Percentiles rank a stretch among this genome's conserved stretches.
Conservation (phyloP, 352 stramenopile species). For the Pythium phragmitis region DNA sequence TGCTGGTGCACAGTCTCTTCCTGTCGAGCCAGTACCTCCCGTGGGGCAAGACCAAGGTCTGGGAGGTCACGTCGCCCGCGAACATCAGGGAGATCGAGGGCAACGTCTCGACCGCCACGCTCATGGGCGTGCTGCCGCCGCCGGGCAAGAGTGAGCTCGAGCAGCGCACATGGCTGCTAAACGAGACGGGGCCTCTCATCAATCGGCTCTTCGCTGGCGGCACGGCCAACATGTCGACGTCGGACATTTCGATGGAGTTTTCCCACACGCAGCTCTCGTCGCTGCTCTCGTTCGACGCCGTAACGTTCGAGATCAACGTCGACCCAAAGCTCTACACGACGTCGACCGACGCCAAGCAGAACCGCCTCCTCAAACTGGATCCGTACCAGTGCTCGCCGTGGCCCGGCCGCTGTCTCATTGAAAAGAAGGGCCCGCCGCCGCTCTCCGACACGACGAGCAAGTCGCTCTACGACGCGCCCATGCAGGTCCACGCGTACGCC, state of each 20-base stretch:
- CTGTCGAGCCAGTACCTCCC: slow-evolving; percentile 8
- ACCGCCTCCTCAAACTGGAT: neutral
- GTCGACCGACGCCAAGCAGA: neutral
- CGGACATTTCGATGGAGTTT: slow-evolving; percentile 18
- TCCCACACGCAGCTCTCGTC: slow-evolving; percentile 13
- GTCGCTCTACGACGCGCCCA: slow-evolving; percentile 6
- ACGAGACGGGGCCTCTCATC: neutral
- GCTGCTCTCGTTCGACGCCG: slow-evolving; percentile 13
- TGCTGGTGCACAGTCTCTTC: slow-evolving; percentile 12
- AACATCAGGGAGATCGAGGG: neutral
- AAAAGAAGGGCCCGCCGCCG: neutral
- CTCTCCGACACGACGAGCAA: neutral
- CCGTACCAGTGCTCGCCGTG: slow-evolving; percentile 6
- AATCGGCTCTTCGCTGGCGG: slow-evolving; percentile 1
- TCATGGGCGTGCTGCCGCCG: slow-evolving; percentile 1
- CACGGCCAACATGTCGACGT: slow-evolving; percentile 5
- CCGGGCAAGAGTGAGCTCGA: neutral
- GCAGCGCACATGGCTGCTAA: slow-evolving; percentile 18
- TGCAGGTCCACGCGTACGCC: slow-evolving; percentile 15
- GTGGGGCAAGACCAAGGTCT: neutral
- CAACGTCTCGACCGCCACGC: neutral
- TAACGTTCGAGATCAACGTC: slow-evolving; percentile 15
- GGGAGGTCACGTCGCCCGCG: neutral
- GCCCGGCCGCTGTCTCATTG: neutral
- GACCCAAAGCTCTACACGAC: slow-evolving; percentile 2